Percentiles rank a stretch among this genome's conserved stretches.
phyloP scores from a whole-genome alignment of 2,329 filamentous ascomycete genomes.

The Fusarium transvaalense region DNA sequence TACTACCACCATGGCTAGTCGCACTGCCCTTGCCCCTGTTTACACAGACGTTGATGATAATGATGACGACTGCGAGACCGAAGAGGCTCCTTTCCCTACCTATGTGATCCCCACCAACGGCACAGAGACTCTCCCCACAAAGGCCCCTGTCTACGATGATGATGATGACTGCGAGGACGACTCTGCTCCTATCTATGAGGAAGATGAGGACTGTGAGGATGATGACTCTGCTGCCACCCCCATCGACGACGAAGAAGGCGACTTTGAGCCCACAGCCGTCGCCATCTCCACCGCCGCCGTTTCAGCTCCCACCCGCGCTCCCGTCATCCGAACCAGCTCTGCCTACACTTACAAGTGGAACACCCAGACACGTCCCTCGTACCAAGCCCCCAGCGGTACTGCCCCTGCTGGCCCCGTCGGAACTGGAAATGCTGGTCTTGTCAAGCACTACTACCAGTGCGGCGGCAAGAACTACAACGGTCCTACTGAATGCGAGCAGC shows the following conservation, averaged over 20 bases:
- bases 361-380: constrained; percentile 31
- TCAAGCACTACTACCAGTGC: constrained; percentile 42
- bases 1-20: constrained; percentile 33
- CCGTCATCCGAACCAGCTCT: constrained; percentile 38
- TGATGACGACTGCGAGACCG: constrained; percentile 30
- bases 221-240: too few relatives aligned
- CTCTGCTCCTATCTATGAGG: constrained; percentile 14
- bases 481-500: constrained; percentile 40
- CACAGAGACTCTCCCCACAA: constrained; percentile 16
- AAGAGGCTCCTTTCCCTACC: constrained; percentile 31
- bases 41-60: constrained; percentile 29
- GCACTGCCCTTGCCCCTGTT: constrained; percentile 28
- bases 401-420: constrained; percentile 19
- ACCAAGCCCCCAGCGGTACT: constrained; percentile 28
- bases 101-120: constrained; percentile 35
- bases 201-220: constrained; percentile 12
- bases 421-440: constrained; percentile 24
- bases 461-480: constrained; percentile 39
- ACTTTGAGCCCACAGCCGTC: constrained; percentile 11
- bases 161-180: constrained; percentile 25
- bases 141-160: not conserved
- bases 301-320: constrained; percentile 24
- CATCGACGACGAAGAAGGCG: not conserved
- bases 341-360: constrained; percentile 40
- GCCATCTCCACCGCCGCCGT: not conserved